Percentiles rank a stretch among this genome's conserved stretches.
phyloP scores from a whole-genome alignment of 495 filamentous ascomycete genomes.

The Penicillium riverlandense region DNA sequence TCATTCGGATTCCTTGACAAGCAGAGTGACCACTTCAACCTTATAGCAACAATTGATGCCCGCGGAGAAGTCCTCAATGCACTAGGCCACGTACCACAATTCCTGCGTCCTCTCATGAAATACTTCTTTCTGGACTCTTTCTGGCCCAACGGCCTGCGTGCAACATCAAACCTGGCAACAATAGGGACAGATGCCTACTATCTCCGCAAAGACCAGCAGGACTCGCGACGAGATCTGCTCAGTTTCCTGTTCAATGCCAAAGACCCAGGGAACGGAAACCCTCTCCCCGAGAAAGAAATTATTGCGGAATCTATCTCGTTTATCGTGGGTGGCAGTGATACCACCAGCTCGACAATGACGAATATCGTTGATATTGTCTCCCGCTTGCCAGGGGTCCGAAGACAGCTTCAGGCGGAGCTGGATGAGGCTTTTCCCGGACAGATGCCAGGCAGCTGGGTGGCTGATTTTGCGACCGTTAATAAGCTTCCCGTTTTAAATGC shows the following conservation, averaged over 20 bases:
- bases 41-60: constrained; percentile 1
- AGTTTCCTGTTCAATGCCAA: not conserved
- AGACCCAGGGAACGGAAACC: not conserved
- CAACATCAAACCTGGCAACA: not conserved
- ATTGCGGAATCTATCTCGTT: constrained; percentile 3
- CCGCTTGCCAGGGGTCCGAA: not conserved
- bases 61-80: not conserved
- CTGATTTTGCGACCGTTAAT: not conserved
- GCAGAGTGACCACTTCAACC: not conserved
- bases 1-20: constrained; percentile 1
- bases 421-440: not conserved
- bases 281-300: constrained; percentile 2
- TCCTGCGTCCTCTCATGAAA: not conserved
- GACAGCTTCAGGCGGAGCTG: not conserved
- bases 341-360: constrained; percentile 3
- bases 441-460: not conserved
- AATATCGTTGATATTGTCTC: constrained; percentile 2
- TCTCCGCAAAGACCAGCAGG: not conserved
- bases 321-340: constrained; percentile 3
- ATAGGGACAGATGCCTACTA: not conserved
- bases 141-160: not conserved
- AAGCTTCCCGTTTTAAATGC: constrained; percentile 1
- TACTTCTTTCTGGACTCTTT: not conserved
- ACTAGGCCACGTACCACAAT: not conserved
- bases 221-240: not conserved